A percentile compares a stretch with the other conserved stretches of the same genome.
These are phyloP conservation scores for Murraya koenigii DNA, from an alignment of 345 rosid genomes.

Conservation along the genomic window DNA sequence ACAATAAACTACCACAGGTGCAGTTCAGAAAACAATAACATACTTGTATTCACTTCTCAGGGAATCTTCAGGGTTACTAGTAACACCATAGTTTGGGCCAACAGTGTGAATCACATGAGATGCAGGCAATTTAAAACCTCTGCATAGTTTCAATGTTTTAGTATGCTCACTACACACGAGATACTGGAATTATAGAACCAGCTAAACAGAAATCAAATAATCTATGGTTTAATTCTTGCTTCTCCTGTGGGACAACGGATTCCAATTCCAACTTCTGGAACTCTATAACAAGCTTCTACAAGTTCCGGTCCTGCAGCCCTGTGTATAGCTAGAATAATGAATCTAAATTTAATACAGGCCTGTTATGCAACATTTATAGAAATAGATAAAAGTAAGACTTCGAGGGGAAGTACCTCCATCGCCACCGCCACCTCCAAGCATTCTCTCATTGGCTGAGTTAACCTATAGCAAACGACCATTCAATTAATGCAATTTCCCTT, in stretches of 20 bases:
- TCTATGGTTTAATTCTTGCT: slow-evolving; percentile 79
- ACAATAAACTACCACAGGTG: background rate
- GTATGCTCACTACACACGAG: background rate
- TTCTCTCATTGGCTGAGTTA: slow-evolving; percentile 66
- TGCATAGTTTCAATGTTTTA: slow-evolving; percentile 28
- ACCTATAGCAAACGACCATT: slow-evolving; percentile 39
- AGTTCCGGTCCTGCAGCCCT: slow-evolving; percentile 74
- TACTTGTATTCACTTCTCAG: slow-evolving; percentile 65
- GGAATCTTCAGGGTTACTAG: slow-evolving; percentile 45
- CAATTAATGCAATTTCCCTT: background rate
- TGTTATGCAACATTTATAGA: background rate
- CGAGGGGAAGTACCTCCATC: slow-evolving; percentile 30
- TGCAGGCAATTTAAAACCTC: slow-evolving; percentile 71
- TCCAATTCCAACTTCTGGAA: slow-evolving; percentile 58
- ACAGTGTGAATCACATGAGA: slow-evolving; percentile 73
- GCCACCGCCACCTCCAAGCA: slow-evolving; percentile 89
- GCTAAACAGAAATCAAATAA: background rate
- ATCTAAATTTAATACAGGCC: background rate
- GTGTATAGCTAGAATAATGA: slow-evolving; percentile 51
- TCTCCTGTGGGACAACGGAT: slow-evolving; percentile 78
- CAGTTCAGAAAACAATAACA: background rate
- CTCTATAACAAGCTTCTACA: slow-evolving; percentile 50
- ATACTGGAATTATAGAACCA: background rate
- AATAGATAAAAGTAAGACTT: too few species aligned
- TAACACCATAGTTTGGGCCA: slow-evolving; percentile 52